A percentile compares a stretch with the other conserved stretches of the same genome.
These are phyloP conservation scores for Metarhizium anisopliae DNA, from an alignment of 2,329 filamentous ascomycete genomes.

Conservation along the genomic window DNA sequence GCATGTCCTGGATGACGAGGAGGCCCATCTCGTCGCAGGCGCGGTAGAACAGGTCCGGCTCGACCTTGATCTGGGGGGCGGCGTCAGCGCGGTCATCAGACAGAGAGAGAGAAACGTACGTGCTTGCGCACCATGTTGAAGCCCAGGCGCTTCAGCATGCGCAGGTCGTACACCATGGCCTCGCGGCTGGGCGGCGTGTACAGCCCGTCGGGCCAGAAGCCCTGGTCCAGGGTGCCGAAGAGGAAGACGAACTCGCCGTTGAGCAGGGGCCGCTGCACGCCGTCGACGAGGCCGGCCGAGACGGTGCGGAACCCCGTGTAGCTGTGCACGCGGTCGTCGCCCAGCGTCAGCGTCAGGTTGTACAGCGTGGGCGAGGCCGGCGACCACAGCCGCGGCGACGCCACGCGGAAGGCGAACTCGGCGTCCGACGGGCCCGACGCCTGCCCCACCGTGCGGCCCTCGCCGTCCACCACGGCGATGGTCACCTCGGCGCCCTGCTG, in stretches of 20 bases:
- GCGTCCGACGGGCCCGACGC: constrained; percentile 35
- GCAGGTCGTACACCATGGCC: constrained; percentile 58
- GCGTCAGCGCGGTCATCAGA: constrained; percentile 8
- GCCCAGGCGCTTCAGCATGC: constrained; percentile 54
- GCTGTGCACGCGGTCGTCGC: constrained; percentile 46
- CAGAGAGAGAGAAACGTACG: constrained; percentile 21
- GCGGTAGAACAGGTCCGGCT: constrained; percentile 57
- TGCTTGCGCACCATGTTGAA: constrained; percentile 68
- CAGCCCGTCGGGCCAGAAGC: constrained; percentile 63
- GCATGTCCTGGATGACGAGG: constrained; percentile 66
- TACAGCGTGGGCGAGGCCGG: constrained; percentile 55
- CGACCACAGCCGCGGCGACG: constrained; percentile 53
- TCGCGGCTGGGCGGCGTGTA: constrained; percentile 56
- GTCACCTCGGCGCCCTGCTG: constrained; percentile 24
- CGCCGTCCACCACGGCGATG: constrained; percentile 25
- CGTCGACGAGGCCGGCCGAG: constrained; percentile 44
- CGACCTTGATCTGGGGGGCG: constrained; percentile 49
- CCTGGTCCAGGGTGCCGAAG: constrained; percentile 62
- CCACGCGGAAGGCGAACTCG: constrained; percentile 45
- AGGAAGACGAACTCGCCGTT: constrained; percentile 62
- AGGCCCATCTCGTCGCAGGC: constrained; percentile 59
- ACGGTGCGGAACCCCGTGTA: constrained; percentile 64
- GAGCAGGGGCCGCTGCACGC: constrained; percentile 50
- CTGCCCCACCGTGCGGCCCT: constrained; percentile 32
- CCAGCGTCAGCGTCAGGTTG: constrained; percentile 48